phyloP scores from a whole-genome alignment of 1,284 basidiomycete species.

The Termitomyces sp. region DNA sequence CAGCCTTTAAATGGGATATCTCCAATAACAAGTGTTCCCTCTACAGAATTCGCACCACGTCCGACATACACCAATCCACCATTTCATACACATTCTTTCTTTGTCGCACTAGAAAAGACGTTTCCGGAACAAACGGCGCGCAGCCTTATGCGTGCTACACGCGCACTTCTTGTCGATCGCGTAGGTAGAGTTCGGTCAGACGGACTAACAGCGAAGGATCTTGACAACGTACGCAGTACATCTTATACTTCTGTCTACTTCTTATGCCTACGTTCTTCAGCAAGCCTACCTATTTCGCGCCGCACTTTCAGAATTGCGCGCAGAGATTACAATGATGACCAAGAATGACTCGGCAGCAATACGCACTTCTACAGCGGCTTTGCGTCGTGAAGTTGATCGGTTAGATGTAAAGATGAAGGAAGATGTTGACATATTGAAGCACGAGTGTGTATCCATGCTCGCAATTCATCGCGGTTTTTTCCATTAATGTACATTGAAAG shows the following conservation, averaged over 20 bases:
- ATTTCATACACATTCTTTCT: constrained; percentile 63
- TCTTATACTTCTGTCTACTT: background rate
- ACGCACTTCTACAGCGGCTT: constrained; percentile 65
- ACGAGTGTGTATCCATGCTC: constrained; percentile 61
- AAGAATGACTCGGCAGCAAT: constrained; percentile 85
- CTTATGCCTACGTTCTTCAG: constrained; percentile 34
- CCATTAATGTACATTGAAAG: constrained; percentile 30
- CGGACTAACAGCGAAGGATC: constrained; percentile 77
- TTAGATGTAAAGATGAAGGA: constrained; percentile 93
- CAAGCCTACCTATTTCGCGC: constrained; percentile 96
- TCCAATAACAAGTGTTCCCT: constrained; percentile 16
- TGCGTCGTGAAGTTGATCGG: constrained; percentile 86
- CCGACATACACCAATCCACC: constrained; percentile 44
- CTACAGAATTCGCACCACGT: constrained; percentile 16
- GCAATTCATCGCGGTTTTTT: constrained; percentile 1
- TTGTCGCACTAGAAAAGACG: constrained; percentile 58
- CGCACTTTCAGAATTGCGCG: constrained; percentile 86
- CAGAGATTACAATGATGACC: constrained; percentile 80
- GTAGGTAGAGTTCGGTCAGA: constrained; percentile 71
- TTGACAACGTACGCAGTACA: constrained; percentile 75
- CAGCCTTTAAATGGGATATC: constrained; percentile 10
- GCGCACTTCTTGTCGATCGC: constrained; percentile 74
- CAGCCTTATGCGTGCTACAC: constrained; percentile 83
- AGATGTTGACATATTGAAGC: constrained; percentile 84
- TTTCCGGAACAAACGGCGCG: constrained; percentile 68